phyloP scores from a whole-genome alignment of 2,329 filamentous ascomycete species.

The Fusarium neocosmosporiellum region DNA sequence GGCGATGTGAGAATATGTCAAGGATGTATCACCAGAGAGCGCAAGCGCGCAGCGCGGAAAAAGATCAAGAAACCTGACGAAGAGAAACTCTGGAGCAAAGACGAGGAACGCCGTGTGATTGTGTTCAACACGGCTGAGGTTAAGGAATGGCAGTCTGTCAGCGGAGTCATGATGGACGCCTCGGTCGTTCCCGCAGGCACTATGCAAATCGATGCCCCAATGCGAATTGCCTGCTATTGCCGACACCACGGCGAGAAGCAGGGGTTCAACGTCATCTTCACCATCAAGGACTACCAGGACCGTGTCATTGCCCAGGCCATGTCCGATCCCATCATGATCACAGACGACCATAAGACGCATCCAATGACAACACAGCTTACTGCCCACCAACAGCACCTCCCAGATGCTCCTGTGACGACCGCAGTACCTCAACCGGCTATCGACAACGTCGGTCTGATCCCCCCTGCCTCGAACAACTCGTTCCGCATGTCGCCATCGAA shows the following conservation, averaged over 20 bases:
- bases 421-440: slow-evolving; percentile 33
- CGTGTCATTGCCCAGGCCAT: slow-evolving; percentile 85
- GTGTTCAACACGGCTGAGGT: slow-evolving; percentile 93
- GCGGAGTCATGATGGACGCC: slow-evolving; percentile 59
- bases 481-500: slow-evolving; percentile 71
- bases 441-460: slow-evolving; percentile 49
- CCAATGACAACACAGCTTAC: slow-evolving; percentile 45
- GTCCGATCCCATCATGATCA: slow-evolving; percentile 93
- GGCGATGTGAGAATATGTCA: slow-evolving; percentile 93
- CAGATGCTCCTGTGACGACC: slow-evolving; percentile 38
- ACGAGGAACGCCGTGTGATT: slow-evolving; percentile 83
- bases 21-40: slow-evolving; percentile 91
- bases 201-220: slow-evolving; percentile 85
- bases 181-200: slow-evolving; percentile 64
- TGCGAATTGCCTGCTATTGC: slow-evolving; percentile 98
- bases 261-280: slow-evolving; percentile 94
- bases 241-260: slow-evolving; percentile 93
- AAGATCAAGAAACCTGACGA: slow-evolving; percentile 95
- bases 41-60: slow-evolving; percentile 90
- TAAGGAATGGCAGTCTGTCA: slow-evolving; percentile 81
- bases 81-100: slow-evolving; percentile 85
- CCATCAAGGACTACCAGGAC: slow-evolving; percentile 83
- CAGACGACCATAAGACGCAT: slow-evolving; percentile 96
- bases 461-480: slow-evolving; percentile 50
- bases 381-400: slow-evolving; percentile 41